phyloP scores from a whole-genome alignment of 345 rosid species.

The Brassica nigra region DNA sequence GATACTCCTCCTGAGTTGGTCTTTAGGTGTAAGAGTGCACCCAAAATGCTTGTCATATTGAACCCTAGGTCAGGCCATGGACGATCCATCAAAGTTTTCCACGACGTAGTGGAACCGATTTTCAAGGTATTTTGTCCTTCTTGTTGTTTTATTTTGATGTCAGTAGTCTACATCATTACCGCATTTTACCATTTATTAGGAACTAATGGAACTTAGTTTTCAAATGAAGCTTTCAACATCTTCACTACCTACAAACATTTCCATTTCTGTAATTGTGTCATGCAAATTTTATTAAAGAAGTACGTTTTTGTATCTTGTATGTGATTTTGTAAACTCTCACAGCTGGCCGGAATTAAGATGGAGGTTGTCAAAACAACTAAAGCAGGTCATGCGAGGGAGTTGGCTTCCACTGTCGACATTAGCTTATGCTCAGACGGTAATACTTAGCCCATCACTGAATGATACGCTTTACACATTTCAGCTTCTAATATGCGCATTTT shows the following conservation, averaged over 20 bases:
- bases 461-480: slow-evolving; percentile 7
- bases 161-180: neutral
- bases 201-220: slow-evolving; percentile 8
- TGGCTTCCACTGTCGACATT: slow-evolving; percentile 87
- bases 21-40: slow-evolving; percentile 87
- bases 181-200: neutral
- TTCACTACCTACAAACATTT: neutral
- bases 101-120: slow-evolving; percentile 83
- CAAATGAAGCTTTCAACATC: slow-evolving; percentile 5
- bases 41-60: slow-evolving; percentile 88
- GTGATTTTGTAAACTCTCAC: slow-evolving; percentile 42
- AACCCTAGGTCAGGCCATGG: slow-evolving; percentile 95
- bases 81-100: slow-evolving; percentile 90
- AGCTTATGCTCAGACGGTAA: slow-evolving; percentile 89
- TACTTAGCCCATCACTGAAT: slow-evolving; percentile 23
- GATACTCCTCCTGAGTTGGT: slow-evolving; percentile 91
- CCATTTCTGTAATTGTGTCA: neutral
- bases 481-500: slow-evolving; percentile 10
- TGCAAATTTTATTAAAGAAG: neutral
- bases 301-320: slow-evolving; percentile 1
- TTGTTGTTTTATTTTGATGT: neutral
- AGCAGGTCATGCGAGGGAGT: slow-evolving; percentile 90
- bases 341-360: slow-evolving; percentile 96
- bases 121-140: slow-evolving; percentile 64
- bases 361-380: slow-evolving; percentile 89